Conservation (phyloP, 140 eudicot species). For the Erigeron philadelphicus region DNA sequence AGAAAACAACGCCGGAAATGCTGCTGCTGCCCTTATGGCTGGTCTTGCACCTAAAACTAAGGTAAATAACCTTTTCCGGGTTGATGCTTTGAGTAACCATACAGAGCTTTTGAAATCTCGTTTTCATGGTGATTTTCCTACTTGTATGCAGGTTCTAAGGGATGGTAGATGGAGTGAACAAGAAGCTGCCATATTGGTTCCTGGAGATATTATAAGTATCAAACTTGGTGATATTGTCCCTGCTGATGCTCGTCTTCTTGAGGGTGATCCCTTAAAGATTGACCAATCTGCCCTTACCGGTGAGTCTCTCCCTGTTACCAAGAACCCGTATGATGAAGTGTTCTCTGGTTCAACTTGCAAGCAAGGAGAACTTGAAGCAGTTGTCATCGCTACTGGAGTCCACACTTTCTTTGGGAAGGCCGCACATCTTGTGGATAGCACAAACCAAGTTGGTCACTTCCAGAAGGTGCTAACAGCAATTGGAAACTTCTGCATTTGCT, state of each 20-base stretch:
- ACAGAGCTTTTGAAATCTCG: not conserved
- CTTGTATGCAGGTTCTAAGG: conserved; percentile 49
- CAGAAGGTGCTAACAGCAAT: conserved; percentile 88
- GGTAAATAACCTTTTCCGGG: conserved; percentile 34
- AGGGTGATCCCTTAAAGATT: conserved; percentile 85
- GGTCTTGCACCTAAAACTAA: conserved; percentile 95
- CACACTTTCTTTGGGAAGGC: conserved; percentile 97
- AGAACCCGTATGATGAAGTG: conserved; percentile 72
- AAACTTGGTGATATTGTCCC: conserved; percentile 86
- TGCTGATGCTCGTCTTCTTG: conserved; percentile 94
- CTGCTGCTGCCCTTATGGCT: conserved; percentile 99
- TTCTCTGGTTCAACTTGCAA: conserved; percentile 96
- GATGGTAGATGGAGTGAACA: conserved; percentile 93
- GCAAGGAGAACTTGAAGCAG: conserved; percentile 89
- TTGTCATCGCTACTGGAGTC: conserved; percentile 91
- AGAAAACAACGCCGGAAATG: conserved; percentile 95
- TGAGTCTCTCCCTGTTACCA: conserved; percentile 89
- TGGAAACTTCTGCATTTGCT: conserved; percentile 91
- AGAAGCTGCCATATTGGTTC: conserved; percentile 79
- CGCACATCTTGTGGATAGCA: conserved; percentile 93
- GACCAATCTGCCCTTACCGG: conserved; percentile 96
- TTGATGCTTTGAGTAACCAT: not conserved
- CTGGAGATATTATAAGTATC: conserved; percentile 86
- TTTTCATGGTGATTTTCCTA: not conserved
- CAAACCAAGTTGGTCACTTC: conserved; percentile 94